phyloP scores from a whole-genome alignment of 257 asterid genomes.

The Marsdenia floribunda region DNA sequence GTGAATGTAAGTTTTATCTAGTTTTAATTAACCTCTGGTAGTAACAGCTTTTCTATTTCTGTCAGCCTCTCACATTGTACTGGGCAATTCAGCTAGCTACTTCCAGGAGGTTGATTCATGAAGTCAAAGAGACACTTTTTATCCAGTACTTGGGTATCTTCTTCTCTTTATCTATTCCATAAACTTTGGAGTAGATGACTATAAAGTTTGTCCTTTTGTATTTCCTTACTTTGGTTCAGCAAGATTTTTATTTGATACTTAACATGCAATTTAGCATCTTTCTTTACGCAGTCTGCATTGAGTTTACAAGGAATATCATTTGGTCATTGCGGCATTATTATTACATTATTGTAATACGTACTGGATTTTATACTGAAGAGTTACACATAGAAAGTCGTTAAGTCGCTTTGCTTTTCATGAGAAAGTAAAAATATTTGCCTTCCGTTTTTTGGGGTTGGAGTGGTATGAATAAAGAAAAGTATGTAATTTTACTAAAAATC shows the following conservation, averaged over 20 bases:
- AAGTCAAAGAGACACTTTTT: constrained; percentile 39
- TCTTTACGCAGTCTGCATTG: neutral
- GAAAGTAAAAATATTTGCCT: neutral
- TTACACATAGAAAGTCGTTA: neutral
- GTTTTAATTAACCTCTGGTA: constrained; percentile 5
- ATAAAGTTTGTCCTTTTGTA: neutral
- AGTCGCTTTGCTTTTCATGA: neutral
- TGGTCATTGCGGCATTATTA: neutral
- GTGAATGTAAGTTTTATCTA: neutral
- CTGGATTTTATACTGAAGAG: neutral
- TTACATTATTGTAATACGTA: neutral
- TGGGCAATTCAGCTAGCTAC: constrained; percentile 64
- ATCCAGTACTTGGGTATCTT: constrained; percentile 82
- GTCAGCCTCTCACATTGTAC: constrained; percentile 75
- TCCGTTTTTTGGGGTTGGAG: neutral
- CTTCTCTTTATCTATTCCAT: constrained; percentile 1
- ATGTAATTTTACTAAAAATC: neutral
- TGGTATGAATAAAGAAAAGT: neutral
- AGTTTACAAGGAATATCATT: neutral
- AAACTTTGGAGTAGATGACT: neutral
- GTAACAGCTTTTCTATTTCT: constrained; percentile 16
- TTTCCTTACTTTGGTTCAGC: neutral
- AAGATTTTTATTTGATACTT: neutral
- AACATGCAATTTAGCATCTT: neutral
- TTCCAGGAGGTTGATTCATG: constrained; percentile 42